Conservation (phyloP, 345 rosid species). For the Aegle marmelos region DNA sequence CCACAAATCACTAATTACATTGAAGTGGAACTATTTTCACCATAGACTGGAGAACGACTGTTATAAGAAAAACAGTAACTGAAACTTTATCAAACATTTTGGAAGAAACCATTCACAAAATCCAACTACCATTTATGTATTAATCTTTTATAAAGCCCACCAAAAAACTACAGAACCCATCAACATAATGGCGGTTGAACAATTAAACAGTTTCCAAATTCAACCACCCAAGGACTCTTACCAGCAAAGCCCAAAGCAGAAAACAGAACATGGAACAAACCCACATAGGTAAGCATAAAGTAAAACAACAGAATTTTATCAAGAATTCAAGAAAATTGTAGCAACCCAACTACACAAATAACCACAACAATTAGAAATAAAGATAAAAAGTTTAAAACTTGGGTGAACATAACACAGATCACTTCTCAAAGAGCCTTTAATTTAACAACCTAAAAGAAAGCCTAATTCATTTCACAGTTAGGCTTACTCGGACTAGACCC, state of each 20-base stretch:
- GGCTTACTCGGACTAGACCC: conserved; percentile 20
- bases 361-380: background rate
- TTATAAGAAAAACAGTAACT: no score
- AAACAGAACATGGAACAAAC: background rate
- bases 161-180: background rate
- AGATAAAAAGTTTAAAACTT: background rate
- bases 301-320: background rate
- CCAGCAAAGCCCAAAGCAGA: background rate
- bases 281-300: background rate
- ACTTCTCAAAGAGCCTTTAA: conserved; percentile 16
- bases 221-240: background rate
- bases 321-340: background rate
- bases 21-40: background rate
- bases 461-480: conserved; percentile 30
- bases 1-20: background rate
- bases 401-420: conserved; percentile 9
- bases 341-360: background rate
- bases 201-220: background rate
- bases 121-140: background rate
- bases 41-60: background rate
- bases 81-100: background rate
- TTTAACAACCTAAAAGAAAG: conserved; percentile 13
- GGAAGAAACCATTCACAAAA: background rate
- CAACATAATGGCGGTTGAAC: background rate
- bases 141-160: background rate